A percentile compares a stretch with the other conserved stretches of the same genome.
Evolutionary conservation across 768 basidiomycete species (phyloP).

Genomic region (Chalciporus pseudorubinellus): DNA sequence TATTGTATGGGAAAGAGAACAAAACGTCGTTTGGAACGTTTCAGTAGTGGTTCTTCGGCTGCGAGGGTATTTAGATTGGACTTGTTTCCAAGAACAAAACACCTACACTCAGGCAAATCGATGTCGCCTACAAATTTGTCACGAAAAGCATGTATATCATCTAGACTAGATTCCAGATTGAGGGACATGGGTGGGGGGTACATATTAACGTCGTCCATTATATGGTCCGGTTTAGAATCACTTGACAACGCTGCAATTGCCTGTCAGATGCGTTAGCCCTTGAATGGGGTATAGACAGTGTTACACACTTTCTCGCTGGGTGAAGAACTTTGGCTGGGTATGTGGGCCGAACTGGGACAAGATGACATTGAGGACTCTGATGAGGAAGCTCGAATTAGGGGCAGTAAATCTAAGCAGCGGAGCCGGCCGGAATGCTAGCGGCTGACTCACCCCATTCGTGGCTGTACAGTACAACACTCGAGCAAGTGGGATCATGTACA

Average conservation of each 20-base stretch:
- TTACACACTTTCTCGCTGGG: slow-evolving; percentile 4
- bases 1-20: slow-evolving; percentile 93
- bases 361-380: not conserved
- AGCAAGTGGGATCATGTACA: no score
- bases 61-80: not conserved
- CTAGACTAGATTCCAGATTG: not conserved
- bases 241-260: slow-evolving; percentile 4
- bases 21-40: slow-evolving; percentile 72
- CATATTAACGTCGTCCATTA: not conserved
- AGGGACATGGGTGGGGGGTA: not conserved
- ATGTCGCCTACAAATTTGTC: slow-evolving; percentile 18
- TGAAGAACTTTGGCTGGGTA: not conserved
- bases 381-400: no score
- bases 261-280: not conserved
- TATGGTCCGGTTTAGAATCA: not conserved
- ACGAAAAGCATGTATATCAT: not conserved
- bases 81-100: not conserved
- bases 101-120: slow-evolving; percentile 19
- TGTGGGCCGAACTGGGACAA: not conserved
- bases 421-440: slow-evolving; percentile 7
- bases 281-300: not conserved
- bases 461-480: not conserved
- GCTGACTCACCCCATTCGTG: not conserved
- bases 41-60: slow-evolving; percentile 74
- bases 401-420: not conserved